phyloP scores from a whole-genome alignment of 73 alveolate species.

The Paramecium caudatum region DNA sequence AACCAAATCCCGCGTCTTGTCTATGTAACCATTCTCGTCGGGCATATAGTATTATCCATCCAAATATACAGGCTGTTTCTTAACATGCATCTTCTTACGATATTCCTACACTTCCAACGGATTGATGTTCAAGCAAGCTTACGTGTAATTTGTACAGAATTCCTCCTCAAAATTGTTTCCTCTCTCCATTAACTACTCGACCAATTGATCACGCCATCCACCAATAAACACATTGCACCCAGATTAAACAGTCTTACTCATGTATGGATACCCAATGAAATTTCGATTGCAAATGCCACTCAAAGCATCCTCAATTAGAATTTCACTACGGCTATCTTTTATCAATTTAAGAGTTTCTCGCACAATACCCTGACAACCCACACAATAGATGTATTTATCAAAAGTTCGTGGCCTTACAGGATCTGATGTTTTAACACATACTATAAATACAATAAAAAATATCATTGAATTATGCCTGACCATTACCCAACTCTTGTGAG shows the following conservation, averaged over 20 bases:
- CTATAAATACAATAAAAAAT: constrained; percentile 38
- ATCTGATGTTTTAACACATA: too few species aligned
- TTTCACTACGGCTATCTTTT: constrained; percentile 25
- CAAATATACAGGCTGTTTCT: neutral
- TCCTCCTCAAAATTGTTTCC: constrained; percentile 44
- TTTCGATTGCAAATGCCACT: neutral
- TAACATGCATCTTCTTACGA: constrained; percentile 8
- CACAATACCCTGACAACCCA: constrained; percentile 10
- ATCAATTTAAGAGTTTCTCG: constrained; percentile 10
- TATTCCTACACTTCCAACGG: constrained; percentile 50
- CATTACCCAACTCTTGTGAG: neutral
- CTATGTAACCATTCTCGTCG: constrained; percentile 57
- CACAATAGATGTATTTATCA: constrained; percentile 58
- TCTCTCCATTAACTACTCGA: constrained; percentile 15
- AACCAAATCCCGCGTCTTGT: neutral
- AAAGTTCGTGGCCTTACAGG: constrained; percentile 55
- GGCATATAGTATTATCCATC: constrained; percentile 58
- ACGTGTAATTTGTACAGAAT: constrained; percentile 9
- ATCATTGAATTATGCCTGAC: constrained; percentile 35
- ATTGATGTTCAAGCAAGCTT: constrained; percentile 18
- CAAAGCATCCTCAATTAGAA: neutral
- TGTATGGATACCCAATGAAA: constrained; percentile 41
- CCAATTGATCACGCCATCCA: constrained; percentile 21
- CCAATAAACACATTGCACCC: constrained; percentile 56
- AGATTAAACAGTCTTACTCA: neutral